Base-by-base conservation (phyloP, 805 yeast species). In the Candida succiphila region DNA sequence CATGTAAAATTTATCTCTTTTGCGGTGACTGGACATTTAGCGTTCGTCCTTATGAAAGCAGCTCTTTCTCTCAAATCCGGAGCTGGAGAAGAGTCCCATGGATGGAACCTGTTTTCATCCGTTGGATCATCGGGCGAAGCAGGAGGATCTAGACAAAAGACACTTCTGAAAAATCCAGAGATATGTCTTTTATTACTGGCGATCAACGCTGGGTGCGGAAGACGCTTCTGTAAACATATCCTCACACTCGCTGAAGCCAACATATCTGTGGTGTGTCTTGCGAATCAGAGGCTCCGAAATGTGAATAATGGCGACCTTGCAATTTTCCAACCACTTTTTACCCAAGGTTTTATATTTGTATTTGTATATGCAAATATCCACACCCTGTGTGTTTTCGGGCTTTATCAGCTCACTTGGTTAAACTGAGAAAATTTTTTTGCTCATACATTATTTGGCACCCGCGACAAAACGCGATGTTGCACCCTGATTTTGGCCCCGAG, bases 31-130 rank as follows among this genome's bases (percentile, higher is more conserved):
- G 96, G 97, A 56, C 97, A 89, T 49, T 73, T 72, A 9, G 95
- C 96, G 40, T 78, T 68, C 4, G 94, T 80, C 52, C 88, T 72
- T 41, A 89, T 92, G 37, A 78, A 75, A 16, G 95, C 96, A 1
- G 97, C 96, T 40, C 96, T 70, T 44, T 85, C 81, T 42, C 97
- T 72, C 38, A 89, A 65, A 44, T 85, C 96, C 35, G 81, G 82
- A 18, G 78, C 72, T 2, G 97, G 96, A 2, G 95, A 84, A 38
- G 81, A 78, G 50, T 89, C 96, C 96, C 96, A 88, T 20, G 76
- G 75, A 51, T 84, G 82, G 51, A 82, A 82, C 48, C 89, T 60
- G 53, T 80, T 79, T 45, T 75, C 81, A 15, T 67, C 69, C 1
- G 84, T 77, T 18, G 92, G 89, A 25, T 69, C 75, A 44, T 75